Conservation (phyloP, 805 yeast genomes). For the Starmerella cellae region DNA sequence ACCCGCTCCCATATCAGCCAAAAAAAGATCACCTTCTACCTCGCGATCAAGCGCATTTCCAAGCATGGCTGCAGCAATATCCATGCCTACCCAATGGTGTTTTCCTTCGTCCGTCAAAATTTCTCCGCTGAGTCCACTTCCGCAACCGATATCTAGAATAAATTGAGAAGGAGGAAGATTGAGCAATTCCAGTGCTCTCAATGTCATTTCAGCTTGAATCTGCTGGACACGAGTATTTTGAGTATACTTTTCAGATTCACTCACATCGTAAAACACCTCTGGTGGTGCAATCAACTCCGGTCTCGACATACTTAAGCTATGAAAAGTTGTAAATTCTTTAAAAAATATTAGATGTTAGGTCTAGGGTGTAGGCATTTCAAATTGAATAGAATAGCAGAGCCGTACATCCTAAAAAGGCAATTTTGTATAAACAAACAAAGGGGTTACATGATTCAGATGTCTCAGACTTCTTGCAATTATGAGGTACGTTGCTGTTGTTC, state of each 20-base stretch:
- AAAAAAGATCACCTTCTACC: constrained; percentile 81
- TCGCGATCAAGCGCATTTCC: constrained; percentile 89
- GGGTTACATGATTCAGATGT: too few relatives aligned
- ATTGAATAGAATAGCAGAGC: too few relatives aligned
- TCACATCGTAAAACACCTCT: constrained; percentile 82
- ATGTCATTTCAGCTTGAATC: constrained; percentile 95
- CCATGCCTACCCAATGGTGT: constrained; percentile 91
- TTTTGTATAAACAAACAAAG: too few relatives aligned
- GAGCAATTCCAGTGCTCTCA: constrained; percentile 77
- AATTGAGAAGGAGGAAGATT: constrained; percentile 57
- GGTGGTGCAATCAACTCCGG: constrained; percentile 97
- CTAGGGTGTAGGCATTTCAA: too few relatives aligned
- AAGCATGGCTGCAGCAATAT: constrained; percentile 88
- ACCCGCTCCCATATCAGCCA: constrained; percentile 88
- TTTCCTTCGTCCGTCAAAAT: constrained; percentile 77
- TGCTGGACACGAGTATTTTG: constrained; percentile 93
- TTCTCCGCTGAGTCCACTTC: constrained; percentile 92
- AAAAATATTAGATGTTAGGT: too few relatives aligned
- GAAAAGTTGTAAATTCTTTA: background rate
- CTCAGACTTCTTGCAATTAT: too few relatives aligned
- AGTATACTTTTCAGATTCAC: constrained; percentile 82
- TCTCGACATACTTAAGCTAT: constrained; percentile 93
- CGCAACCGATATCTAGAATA: constrained; percentile 88
- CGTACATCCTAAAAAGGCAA: too few relatives aligned
- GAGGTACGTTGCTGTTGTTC: too few relatives aligned